These are phyloP conservation scores for Nicotiana attenuata DNA, from an alignment of 257 asterid species.

Conservation along the genomic window DNA sequence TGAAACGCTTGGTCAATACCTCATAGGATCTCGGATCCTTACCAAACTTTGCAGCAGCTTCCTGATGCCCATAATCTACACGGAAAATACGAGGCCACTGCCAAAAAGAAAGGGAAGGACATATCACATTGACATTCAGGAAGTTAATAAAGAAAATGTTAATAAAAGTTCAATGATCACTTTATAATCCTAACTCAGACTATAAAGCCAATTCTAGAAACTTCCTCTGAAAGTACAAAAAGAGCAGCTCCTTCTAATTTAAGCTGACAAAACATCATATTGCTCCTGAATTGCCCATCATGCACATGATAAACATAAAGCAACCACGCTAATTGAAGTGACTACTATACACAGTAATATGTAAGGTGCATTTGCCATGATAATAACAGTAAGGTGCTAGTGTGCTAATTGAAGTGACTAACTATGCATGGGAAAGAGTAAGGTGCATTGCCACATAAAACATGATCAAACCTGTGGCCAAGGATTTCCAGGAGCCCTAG, in stretches of 20 bases:
- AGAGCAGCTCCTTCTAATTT: background rate
- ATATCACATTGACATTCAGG: background rate
- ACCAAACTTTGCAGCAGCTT: conserved; percentile 87
- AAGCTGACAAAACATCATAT: background rate
- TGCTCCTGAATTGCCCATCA: background rate
- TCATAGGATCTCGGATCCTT: conserved; percentile 94
- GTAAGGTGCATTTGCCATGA: no score
- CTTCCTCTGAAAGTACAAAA: background rate
- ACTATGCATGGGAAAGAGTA: no score
- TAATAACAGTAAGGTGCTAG: no score
- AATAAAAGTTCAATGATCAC: background rate
- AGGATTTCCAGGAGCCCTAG: conserved; percentile 94
- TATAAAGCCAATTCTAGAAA: background rate
- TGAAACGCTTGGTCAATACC: conserved; percentile 82
- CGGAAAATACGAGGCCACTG: conserved; percentile 98
- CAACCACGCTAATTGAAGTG: background rate
- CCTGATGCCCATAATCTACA: conserved; percentile 95
- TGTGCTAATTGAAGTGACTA: no score
- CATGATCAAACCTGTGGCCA: conserved; percentile 90
- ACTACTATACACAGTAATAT: no score
- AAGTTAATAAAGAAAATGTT: background rate
- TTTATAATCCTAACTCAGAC: background rate
- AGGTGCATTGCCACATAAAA: background rate
- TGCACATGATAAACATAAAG: background rate
- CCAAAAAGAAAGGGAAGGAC: conserved; percentile 5